These are phyloP conservation scores for Zymoseptoria tritici DNA, from an alignment of 2,329 filamentous ascomycete genomes.

Conservation along the genomic window DNA sequence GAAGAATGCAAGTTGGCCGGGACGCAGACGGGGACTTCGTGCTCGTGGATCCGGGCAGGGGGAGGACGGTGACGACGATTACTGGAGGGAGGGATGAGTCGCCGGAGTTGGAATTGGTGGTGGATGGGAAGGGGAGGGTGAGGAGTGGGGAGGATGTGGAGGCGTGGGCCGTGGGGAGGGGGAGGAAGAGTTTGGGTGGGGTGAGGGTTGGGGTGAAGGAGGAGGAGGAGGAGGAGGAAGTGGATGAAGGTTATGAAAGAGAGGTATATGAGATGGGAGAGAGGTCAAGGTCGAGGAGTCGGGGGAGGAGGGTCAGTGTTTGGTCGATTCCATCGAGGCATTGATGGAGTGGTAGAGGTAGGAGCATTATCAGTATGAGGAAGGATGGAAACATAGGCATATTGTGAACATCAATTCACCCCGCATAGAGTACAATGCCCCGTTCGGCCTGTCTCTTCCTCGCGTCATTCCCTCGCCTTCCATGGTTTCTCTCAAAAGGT, in stretches of 20 bases:
- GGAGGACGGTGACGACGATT: slow-evolving; percentile 13
- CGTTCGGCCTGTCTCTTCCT: too few relatives aligned
- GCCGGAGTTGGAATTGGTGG: not conserved
- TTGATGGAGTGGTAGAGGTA: not conserved
- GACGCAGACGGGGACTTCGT: slow-evolving; percentile 6
- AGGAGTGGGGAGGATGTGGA: not conserved
- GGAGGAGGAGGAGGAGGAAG: not conserved
- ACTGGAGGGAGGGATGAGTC: not conserved
- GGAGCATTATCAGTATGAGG: too few relatives aligned
- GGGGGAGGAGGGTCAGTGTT: not conserved
- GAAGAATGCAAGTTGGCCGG: slow-evolving; percentile 3
- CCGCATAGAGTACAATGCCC: too few relatives aligned
- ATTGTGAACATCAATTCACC: too few relatives aligned
- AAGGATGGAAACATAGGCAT: too few relatives aligned
- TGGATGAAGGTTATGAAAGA: not conserved
- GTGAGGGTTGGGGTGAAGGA: not conserved
- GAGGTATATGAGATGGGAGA: not conserved
- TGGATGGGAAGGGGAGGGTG: not conserved
- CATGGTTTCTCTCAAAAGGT: too few relatives aligned
- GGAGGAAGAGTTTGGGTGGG: not conserved
- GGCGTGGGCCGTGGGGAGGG: not conserved
- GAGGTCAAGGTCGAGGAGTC: not conserved
- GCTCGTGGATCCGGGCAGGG: slow-evolving; percentile 11
- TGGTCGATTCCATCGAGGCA: not conserved
- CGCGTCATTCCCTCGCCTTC: too few relatives aligned